Conservation (phyloP, 2,329 filamentous ascomycete species). For the Colletotrichum sansevieriae region DNA sequence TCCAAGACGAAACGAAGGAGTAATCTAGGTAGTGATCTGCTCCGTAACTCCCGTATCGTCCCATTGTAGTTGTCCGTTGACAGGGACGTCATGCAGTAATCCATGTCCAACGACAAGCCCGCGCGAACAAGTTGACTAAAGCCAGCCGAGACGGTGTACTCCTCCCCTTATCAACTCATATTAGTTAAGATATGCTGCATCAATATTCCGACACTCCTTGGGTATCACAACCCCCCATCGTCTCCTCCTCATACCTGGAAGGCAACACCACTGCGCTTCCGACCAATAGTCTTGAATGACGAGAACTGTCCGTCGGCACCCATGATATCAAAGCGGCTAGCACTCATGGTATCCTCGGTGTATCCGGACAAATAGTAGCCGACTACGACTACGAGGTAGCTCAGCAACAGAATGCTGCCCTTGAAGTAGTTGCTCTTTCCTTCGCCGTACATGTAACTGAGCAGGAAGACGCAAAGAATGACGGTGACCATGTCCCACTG, state of each 20-base stretch:
- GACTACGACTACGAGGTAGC: slow-evolving; percentile 90
- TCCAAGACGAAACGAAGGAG: slow-evolving; percentile 15
- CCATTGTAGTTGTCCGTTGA: slow-evolving; percentile 3
- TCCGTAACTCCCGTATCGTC: slow-evolving; percentile 29
- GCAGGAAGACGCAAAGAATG: slow-evolving; percentile 93
- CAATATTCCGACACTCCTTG: slow-evolving; percentile 16
- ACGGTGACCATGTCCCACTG: slow-evolving; percentile 99
- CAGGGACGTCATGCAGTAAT: slow-evolving; percentile 18
- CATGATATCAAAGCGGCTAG: slow-evolving; percentile 67
- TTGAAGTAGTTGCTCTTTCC: slow-evolving; percentile 99
- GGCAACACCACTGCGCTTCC: slow-evolving; percentile 55
- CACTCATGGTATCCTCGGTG: slow-evolving; percentile 59
- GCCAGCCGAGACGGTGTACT: background rate
- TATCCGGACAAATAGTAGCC: slow-evolving; percentile 89
- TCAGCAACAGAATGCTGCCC: slow-evolving; percentile 92
- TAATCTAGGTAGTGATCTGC: slow-evolving; percentile 30
- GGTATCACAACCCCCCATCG: slow-evolving; percentile 8
- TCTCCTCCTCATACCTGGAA: slow-evolving; percentile 42
- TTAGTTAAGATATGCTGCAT: slow-evolving; percentile 14
- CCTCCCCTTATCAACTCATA: slow-evolving; percentile 19
- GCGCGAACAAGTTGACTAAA: background rate
- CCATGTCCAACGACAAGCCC: background rate
- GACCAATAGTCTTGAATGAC: slow-evolving; percentile 67
- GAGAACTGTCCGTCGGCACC: slow-evolving; percentile 63
- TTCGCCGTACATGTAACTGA: slow-evolving; percentile 98